Evolutionary conservation across 176 grass and related monocot genomes (phyloP), one percentile per base, ranked within the genome.

Genomic region (Aegilops bicornis): DNA sequence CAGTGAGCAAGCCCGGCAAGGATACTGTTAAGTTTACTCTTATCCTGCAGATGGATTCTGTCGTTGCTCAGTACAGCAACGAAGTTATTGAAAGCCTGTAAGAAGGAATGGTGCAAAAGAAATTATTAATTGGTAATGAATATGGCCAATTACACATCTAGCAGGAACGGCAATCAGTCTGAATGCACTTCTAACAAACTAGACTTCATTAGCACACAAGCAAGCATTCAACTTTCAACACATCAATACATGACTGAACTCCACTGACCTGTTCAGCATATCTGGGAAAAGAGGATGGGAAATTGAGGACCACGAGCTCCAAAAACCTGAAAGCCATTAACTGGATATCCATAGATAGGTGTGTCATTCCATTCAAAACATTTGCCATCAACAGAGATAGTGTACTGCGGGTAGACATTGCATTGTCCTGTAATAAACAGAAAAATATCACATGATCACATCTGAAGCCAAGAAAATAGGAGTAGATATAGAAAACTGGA

Each of bases 301-400:
- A 94, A 88, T 86, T 93, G 58, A 84, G 82, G 91, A 92, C 88
- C 76, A 92, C 80, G 72, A 98, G 97, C 88, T 94, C 88, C 84
- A 98, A 87, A 88, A 94, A 98, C 10, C 91, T 96, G 61, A 98
- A 98, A 82, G 97, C 89, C 79, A 86, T 92, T 79, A 98, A 67
- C 63, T 95, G 92, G 66, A 96, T 88, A 50, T 96, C 92, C 81
- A 98, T 82, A 50, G 90, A 90, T 37, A 96, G 82, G 87, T 96
- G 92, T 32, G 97, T 94, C 92, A 96, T 94, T 78, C 90, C 97
- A 87, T 96, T 94, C 29, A 96, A 84, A 83, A 96, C 92, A 89
- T 96, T 92, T 11, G 93, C 92, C 92, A 98, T 92, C 80, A 98
- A 67, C 16, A 94, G 61, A 87, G 88, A 84, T 43, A 98, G 86